Percentiles rank a stretch among this genome's conserved stretches.
Conservation (phyloP, 148 eudicot genomes). For the Linanthus parryae region DNA sequence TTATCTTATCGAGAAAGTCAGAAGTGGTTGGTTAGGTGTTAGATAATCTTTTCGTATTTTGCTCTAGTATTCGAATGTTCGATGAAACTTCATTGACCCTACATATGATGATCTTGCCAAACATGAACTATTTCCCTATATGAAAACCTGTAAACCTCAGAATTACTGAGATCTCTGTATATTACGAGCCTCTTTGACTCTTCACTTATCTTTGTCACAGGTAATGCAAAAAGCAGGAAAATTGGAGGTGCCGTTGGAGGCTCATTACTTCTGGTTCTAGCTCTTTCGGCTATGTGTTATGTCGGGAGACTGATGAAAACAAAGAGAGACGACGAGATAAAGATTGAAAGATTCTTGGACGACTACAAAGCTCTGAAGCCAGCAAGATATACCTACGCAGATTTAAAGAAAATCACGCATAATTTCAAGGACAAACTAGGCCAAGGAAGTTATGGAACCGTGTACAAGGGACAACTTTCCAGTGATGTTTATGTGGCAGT, state of each 20-base stretch:
- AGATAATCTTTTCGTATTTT: too few relatives aligned
- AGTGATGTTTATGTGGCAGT: conserved; percentile 23
- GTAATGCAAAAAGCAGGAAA: too few relatives aligned
- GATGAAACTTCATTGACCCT: too few relatives aligned
- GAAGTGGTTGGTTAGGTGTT: too few relatives aligned
- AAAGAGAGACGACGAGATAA: conserved; percentile 4
- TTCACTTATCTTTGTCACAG: too few relatives aligned
- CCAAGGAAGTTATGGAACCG: conserved; percentile 23
- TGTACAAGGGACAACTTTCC: conserved; percentile 25
- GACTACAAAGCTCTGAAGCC: conserved; percentile 22
- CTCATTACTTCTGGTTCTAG: not conserved
- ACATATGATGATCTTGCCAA: too few relatives aligned
- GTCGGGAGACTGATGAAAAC: not conserved
- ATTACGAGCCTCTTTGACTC: too few relatives aligned
- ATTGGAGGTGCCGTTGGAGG: not conserved
- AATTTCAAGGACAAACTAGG: conserved; percentile 11
- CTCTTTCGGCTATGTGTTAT: not conserved
- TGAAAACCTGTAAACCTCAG: too few relatives aligned
- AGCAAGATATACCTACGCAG: conserved; percentile 16
- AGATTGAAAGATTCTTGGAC: conserved; percentile 14
- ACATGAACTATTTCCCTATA: too few relatives aligned
- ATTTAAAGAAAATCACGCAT: conserved; percentile 15
- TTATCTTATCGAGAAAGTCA: too few relatives aligned
- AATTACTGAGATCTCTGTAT: too few relatives aligned
- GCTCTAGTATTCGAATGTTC: too few relatives aligned